Conservation (phyloP, 169 alveolate genomes). For the Plasmodium gonderi region DNA sequence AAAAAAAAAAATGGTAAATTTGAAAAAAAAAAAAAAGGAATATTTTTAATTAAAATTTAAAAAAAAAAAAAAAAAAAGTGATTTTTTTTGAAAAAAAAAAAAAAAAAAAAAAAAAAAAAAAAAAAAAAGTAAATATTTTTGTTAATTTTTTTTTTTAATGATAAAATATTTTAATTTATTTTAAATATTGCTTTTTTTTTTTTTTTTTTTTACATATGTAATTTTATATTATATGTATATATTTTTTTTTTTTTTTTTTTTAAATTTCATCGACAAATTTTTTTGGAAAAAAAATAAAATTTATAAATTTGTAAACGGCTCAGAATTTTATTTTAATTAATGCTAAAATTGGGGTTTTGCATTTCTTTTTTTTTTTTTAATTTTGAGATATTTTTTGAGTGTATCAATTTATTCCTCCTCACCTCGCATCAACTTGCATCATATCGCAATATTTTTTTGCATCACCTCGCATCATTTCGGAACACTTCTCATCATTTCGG, state of each 20-base stretch:
- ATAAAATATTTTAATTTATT: no score
- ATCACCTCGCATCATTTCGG: background rate
- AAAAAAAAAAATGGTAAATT: conserved; percentile 20
- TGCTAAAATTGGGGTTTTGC: background rate
- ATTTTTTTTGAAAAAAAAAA: conserved; percentile 11
- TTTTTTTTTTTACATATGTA: background rate
- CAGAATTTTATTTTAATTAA: conserved; percentile 21
- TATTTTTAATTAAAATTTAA: background rate
- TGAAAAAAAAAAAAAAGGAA: conserved; percentile 19
- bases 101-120: conserved; percentile 3
- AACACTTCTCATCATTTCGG: background rate
- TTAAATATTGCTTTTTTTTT: no score
- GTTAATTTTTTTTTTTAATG: background rate
- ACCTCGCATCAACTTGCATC: background rate
- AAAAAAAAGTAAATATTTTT: background rate
- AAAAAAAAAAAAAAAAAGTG: background rate
- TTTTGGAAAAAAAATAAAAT: conserved; percentile 21
- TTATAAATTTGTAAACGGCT: background rate
- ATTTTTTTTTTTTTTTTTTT: conserved; percentile 43
- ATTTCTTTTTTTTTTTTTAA: background rate
- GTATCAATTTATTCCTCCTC: background rate
- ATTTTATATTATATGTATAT: background rate
- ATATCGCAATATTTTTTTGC: background rate
- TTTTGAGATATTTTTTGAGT: conserved; percentile 1
- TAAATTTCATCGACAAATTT: conserved; percentile 17